phyloP scores from a whole-genome alignment of 306 rosid species.

The barrel medic (Medicago truncatula) region DNA sequence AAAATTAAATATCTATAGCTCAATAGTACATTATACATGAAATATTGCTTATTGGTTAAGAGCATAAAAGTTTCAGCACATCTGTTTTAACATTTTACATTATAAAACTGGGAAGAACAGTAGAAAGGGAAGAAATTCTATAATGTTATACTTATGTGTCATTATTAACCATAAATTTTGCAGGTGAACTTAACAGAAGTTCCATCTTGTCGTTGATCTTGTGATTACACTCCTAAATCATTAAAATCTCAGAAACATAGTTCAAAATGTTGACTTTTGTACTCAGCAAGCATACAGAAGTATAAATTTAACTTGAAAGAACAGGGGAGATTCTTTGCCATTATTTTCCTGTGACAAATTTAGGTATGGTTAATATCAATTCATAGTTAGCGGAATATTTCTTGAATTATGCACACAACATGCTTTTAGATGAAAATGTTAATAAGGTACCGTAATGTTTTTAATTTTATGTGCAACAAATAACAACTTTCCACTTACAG shows the following conservation, averaged over 20 bases:
- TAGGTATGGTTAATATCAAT: neutral
- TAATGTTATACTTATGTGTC: neutral
- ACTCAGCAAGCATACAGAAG: neutral
- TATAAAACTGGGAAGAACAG: neutral
- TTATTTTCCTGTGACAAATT: neutral
- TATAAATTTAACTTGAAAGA: conserved; percentile 5
- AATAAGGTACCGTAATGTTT: neutral
- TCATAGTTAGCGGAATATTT: neutral
- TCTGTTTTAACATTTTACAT: neutral
- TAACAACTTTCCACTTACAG: too few species aligned
- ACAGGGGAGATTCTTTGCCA: neutral
- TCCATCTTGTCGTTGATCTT: neutral
- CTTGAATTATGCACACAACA: neutral
- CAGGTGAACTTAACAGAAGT: conserved; percentile 1
- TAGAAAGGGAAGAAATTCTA: neutral
- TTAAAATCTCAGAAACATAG: neutral
- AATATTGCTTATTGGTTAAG: neutral
- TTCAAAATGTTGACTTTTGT: neutral
- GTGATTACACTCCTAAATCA: neutral
- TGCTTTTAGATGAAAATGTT: neutral
- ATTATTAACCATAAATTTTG: neutral
- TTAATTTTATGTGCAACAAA: too few species aligned
- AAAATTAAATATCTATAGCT: neutral
- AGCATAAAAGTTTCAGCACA: neutral
- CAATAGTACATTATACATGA: neutral